phyloP scores from a whole-genome alignment of 139 green algal species.

The Chlorokybus atmophyticus region DNA sequence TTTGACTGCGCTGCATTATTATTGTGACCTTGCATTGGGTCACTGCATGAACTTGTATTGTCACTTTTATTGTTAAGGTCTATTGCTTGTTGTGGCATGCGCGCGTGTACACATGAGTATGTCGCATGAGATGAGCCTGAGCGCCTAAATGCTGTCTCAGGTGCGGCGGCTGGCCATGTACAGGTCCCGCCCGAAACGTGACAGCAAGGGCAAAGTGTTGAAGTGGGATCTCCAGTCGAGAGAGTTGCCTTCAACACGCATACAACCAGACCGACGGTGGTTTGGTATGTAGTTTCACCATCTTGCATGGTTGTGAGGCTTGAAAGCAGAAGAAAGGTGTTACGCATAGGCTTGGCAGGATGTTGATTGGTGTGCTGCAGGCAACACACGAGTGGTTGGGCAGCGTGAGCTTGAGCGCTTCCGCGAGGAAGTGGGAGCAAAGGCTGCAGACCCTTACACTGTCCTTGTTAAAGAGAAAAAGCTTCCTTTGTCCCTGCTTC shows the following conservation, averaged over 20 bases:
- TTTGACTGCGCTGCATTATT: no score
- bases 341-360: no score
- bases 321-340: no score
- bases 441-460: conserved; percentile 78
- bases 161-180: conserved; percentile 84
- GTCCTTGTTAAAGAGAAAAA: conserved; percentile 91
- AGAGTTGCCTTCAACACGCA: conserved; percentile 85
- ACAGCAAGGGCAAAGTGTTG: conserved; percentile 80
- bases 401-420: conserved; percentile 93
- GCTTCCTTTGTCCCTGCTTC: conserved; percentile 76
- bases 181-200: conserved; percentile 61
- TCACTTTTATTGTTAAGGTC: no score
- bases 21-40: no score
- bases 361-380: no score
- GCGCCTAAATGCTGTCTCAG: no score
- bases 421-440: conserved; percentile 79
- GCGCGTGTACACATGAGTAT: no score
- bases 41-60: no score
- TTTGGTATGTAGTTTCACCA: conserved; percentile 28
- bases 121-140: no score
- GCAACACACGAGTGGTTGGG: conserved; percentile 92
- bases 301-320: background rate
- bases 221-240: conserved; percentile 81
- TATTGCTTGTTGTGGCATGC: no score
- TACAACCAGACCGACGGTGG: conserved; percentile 82